Percentiles rank a stretch among this genome's conserved stretches.
Evolutionary conservation across 805 yeast genomes (phyloP).

Genomic region (Nakazawaea anatomiae): DNA sequence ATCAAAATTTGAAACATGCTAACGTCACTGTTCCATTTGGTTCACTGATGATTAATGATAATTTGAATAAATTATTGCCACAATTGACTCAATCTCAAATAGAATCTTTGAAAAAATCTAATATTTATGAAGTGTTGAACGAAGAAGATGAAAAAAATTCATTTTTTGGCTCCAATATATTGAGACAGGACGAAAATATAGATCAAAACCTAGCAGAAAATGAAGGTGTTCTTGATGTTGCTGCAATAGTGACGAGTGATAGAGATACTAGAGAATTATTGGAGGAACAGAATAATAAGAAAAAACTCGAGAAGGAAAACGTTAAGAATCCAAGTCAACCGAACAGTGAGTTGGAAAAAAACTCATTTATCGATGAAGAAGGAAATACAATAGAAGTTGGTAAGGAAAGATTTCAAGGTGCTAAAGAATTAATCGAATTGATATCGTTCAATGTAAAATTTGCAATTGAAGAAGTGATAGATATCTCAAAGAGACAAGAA

Average conservation of each 20-base stretch:
- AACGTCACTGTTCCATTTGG: slow-evolving; percentile 36
- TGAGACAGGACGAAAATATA: slow-evolving; percentile 21
- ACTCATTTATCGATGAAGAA: slow-evolving; percentile 56
- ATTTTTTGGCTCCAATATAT: slow-evolving; percentile 53
- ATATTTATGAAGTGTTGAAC: slow-evolving; percentile 73
- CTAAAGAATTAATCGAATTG: slow-evolving; percentile 48
- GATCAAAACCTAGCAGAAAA: slow-evolving; percentile 30
- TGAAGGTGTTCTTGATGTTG: slow-evolving; percentile 81
- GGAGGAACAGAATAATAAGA: slow-evolving; percentile 13
- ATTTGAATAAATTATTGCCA: slow-evolving; percentile 51
- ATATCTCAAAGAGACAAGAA: slow-evolving; percentile 67
- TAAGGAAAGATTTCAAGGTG: slow-evolving; percentile 82
- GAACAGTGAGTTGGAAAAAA: slow-evolving; percentile 70
- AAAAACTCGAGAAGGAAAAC: slow-evolving; percentile 11
- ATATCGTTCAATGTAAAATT: slow-evolving; percentile 51
- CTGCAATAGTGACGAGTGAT: slow-evolving; percentile 79
- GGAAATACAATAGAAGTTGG: slow-evolving; percentile 69
- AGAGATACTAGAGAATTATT: slow-evolving; percentile 48
- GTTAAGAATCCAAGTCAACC: slow-evolving; percentile 22
- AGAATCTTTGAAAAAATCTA: slow-evolving; percentile 67
- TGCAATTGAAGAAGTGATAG: slow-evolving; percentile 48
- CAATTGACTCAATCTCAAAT: slow-evolving; percentile 50
- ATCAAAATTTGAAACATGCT: slow-evolving; percentile 54
- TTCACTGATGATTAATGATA: slow-evolving; percentile 55
- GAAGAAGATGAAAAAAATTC: slow-evolving; percentile 59